Percentiles rank a stretch among this genome's conserved stretches.
Conservation (phyloP, 148 eudicot species). For the Silene uniflora region DNA sequence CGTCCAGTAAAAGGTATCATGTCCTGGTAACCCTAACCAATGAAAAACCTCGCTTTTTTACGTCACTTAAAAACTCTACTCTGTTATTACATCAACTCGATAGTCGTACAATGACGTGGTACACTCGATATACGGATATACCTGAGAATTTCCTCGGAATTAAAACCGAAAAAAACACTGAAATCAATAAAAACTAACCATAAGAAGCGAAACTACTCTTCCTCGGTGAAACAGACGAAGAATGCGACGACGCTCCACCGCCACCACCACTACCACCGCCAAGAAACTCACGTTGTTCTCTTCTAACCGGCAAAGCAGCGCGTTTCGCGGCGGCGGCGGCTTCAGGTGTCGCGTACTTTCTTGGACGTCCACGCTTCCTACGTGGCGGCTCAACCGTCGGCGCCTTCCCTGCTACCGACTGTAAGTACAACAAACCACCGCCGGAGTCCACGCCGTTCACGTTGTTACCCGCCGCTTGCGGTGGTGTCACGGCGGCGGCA, state of each 20-base stretch:
- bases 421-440: conserved; percentile 17
- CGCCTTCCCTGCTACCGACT: conserved; percentile 32
- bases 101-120: too few relatives aligned
- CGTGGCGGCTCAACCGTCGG: conserved; percentile 42
- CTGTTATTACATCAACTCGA: too few relatives aligned
- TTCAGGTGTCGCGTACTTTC: conserved; percentile 75
- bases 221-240: conserved; percentile 40
- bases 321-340: conserved; percentile 71
- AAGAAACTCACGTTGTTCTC: conserved; percentile 25
- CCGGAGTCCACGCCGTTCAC: conserved; percentile 11
- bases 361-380: conserved; percentile 64
- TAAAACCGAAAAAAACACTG: not conserved
- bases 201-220: conserved; percentile 38
- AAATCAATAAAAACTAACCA: conserved; percentile 24
- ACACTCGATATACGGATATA: too few relatives aligned
- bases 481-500: not conserved
- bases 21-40: too few relatives aligned
- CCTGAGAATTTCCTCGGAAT: not conserved
- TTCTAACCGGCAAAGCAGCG: conserved; percentile 37
- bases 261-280: conserved; percentile 17
- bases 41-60: too few relatives aligned
- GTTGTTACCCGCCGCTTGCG: not conserved
- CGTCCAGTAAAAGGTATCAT: too few relatives aligned
- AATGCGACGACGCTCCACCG: conserved; percentile 17
- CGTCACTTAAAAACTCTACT: too few relatives aligned